A percentile compares a stretch with the other conserved stretches of the same genome.
Conservation (phyloP, 805 yeast species). For the Ogataea paraovalis region DNA sequence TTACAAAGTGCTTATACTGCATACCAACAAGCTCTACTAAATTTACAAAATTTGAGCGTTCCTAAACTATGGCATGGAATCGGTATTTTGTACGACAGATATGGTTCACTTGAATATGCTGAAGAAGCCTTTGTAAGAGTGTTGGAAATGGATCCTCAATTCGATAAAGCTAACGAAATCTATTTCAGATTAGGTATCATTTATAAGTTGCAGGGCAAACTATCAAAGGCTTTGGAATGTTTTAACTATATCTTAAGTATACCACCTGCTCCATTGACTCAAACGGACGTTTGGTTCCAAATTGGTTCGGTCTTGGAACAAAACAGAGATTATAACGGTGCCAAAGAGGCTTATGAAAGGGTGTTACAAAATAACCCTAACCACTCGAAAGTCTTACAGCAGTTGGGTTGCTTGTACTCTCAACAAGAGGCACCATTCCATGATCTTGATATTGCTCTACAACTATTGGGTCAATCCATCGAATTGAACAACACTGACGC, state of each 20-base stretch:
- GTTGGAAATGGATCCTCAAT: constrained; percentile 90
- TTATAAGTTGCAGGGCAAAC: constrained; percentile 89
- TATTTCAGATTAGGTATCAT: constrained; percentile 95
- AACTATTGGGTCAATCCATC: constrained; percentile 77
- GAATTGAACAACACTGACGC: constrained; percentile 91
- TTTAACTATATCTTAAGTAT: constrained; percentile 84
- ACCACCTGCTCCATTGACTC: constrained; percentile 95
- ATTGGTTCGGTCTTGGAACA: constrained; percentile 94
- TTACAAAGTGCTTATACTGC: constrained; percentile 93
- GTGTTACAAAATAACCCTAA: constrained; percentile 86
- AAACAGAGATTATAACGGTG: constrained; percentile 85
- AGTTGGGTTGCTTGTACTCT: constrained; percentile 91
- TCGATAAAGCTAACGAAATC: constrained; percentile 94
- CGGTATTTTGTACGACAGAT: constrained; percentile 92
- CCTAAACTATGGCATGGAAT: constrained; percentile 99
- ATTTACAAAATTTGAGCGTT: constrained; percentile 86
- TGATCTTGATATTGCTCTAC: constrained; percentile 79
- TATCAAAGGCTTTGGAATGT: constrained; percentile 85
- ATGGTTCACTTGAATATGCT: constrained; percentile 94
- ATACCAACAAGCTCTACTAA: constrained; percentile 92
- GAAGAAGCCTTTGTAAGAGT: constrained; percentile 98
- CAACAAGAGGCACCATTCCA: constrained; percentile 65
- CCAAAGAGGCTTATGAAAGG: constrained; percentile 92
- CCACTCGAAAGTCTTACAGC: constrained; percentile 95
- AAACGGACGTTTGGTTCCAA: constrained; percentile 98